Evolutionary conservation across 2,329 filamentous ascomycete genomes (phyloP), one percentile per base, ranked within the genome.

Genomic region (Fusarium sp.): DNA sequence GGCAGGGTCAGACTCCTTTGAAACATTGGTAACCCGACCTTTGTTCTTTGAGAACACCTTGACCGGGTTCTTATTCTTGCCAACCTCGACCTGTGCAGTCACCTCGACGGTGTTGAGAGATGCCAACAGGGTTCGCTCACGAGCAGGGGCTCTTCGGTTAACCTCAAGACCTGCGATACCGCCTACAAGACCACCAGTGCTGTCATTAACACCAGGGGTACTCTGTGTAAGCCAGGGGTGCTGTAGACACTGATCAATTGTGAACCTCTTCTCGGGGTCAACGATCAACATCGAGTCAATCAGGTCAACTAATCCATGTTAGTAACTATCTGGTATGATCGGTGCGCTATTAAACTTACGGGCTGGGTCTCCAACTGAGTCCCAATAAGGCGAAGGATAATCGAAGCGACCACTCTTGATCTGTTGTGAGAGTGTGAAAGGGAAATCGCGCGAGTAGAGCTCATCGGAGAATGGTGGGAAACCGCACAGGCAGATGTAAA

Each of bases 381-480:
- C 94, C 75, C 92, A 99, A 80, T 98, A 98, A 0, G 96, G 96
- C 3, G 93, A 97, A 2, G 96, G 95, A 76, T 98, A 99, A 79
- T 98, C 93, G 76, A 97, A 99, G 21, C 90, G 88, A 18, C 93
- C 96, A 79, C 88, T 87, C 79, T 92, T 94, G 79, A 99, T 98
- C 81, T 98, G 94, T 70, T 97, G 81, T 97, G 92, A 92, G 43
- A 98, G 84, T 0, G 87, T 93, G 77, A 93, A 98, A 4, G 96
- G 96, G 70, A 94, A 96, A 43, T 97, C 91, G 35, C 81, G 81
- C 2, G 89, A 90, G 80, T 91, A 93, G 1, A 98, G 88, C 80
- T 99, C 96, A 75, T 99, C 96, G 0, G 93, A 97, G 81, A 99
- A 99, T 0, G 96, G 96, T 7, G 95, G 96, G 76, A 98, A 98